phyloP scores from a whole-genome alignment of 2,329 filamentous ascomycete species.

The Exophiala dermatitidis region DNA sequence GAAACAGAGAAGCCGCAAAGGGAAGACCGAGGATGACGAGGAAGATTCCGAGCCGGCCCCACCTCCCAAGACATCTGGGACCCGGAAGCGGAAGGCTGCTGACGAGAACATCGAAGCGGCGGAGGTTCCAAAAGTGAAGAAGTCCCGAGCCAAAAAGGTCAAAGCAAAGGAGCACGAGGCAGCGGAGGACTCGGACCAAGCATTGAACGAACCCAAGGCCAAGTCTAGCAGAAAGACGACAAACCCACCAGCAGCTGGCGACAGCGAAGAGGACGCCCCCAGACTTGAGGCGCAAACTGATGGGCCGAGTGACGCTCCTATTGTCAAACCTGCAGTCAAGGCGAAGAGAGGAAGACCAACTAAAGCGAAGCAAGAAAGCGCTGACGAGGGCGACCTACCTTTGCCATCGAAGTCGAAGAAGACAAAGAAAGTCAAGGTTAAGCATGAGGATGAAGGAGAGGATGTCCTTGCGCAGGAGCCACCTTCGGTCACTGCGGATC shows the following conservation, averaged over 20 bases:
- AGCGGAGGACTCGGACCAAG: constrained; percentile 1
- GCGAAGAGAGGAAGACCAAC: constrained; percentile 9
- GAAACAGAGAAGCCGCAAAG: constrained; percentile 12
- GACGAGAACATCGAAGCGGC: constrained; percentile 29
- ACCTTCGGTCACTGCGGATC: not conserved
- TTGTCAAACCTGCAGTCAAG: constrained; percentile 21
- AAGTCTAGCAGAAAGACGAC: constrained; percentile 3
- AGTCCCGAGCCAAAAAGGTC: constrained; percentile 42
- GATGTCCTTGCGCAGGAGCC: too few relatives aligned
- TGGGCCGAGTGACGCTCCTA: constrained; percentile 32
- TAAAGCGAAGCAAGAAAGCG: constrained; percentile 34
- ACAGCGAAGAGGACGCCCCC: constrained; percentile 35
- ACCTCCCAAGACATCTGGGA: constrained; percentile 7
- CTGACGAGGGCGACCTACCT: constrained; percentile 41
- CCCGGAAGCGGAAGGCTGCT: constrained; percentile 11
- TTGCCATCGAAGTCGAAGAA: constrained; percentile 34
- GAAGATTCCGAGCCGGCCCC: not conserved
- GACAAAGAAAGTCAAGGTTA: constrained; percentile 14
- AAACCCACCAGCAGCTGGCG: constrained; percentile 32
- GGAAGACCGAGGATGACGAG: constrained; percentile 9
- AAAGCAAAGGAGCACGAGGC: constrained; percentile 34
- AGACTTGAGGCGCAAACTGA: constrained; percentile 24
- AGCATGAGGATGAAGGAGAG: constrained; percentile 2
- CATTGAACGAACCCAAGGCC: constrained; percentile 1
- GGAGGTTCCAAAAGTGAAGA: constrained; percentile 29